Percentiles rank a stretch among this genome's conserved stretches.
These are phyloP conservation scores for Lactarius hatsudake DNA, from an alignment of 768 basidiomycete genomes.

Conservation along the genomic window DNA sequence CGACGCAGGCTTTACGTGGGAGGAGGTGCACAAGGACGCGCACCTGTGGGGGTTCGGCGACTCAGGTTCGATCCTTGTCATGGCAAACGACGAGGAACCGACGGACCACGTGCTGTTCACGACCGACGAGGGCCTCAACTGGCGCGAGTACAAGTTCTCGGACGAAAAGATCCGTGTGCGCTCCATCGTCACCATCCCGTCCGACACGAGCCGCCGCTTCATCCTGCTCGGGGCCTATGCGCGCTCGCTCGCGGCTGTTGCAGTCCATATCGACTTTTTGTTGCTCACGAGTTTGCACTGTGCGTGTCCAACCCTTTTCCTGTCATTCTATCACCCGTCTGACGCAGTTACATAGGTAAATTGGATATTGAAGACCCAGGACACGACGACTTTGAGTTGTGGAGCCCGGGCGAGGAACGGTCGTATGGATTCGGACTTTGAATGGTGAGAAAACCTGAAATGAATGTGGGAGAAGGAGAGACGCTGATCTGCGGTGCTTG, in stretches of 20 bases:
- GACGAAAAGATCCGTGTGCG: conserved; percentile 70
- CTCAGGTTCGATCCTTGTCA: conserved; percentile 88
- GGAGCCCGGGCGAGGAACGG: conserved; percentile 93
- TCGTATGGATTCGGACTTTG: conserved; percentile 76
- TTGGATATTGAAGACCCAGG: conserved; percentile 67
- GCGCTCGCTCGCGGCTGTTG: conserved; percentile 48
- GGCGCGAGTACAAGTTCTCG: conserved; percentile 86
- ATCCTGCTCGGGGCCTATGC: conserved; percentile 73
- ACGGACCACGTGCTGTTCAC: conserved; percentile 89
- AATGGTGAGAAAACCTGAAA: conserved; percentile 65
- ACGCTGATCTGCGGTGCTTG: not conserved
- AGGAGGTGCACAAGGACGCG: conserved; percentile 97
- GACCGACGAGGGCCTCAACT: conserved; percentile 81
- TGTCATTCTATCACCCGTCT: conserved; percentile 1
- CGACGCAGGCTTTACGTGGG: conserved; percentile 96
- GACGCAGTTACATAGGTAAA: conserved; percentile 48
- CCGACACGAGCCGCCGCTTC: conserved; percentile 89
- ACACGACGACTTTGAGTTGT: conserved; percentile 92
- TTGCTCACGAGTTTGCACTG: conserved; percentile 73
- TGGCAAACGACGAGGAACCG: conserved; percentile 93
- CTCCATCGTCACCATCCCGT: conserved; percentile 81
- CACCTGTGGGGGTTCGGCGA: conserved; percentile 98
- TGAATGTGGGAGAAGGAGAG: not conserved
- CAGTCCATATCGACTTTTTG: conserved; percentile 88
- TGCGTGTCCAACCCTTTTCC: conserved; percentile 38